These are phyloP conservation scores for Coprinellus micaceus DNA, from an alignment of 768 basidiomycete species.

Conservation along the genomic window DNA sequence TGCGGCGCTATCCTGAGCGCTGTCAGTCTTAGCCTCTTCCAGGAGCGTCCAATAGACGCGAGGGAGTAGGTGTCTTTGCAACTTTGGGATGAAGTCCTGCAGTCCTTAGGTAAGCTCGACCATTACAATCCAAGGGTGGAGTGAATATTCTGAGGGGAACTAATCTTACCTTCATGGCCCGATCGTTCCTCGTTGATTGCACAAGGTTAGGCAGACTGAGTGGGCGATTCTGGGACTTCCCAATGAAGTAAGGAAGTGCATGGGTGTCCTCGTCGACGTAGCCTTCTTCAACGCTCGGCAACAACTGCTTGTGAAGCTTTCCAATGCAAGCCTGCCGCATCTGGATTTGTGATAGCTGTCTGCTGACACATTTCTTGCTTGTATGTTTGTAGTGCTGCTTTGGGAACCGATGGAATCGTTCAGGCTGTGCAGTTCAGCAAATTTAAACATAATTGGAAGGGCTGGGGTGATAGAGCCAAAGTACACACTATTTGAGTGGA, in stretches of 20 bases:
- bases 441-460: not conserved
- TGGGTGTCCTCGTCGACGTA: not conserved
- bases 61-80: slow-evolving; percentile 31
- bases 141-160: too few relatives aligned
- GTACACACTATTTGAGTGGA: slow-evolving; percentile 28
- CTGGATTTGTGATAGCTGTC: not conserved
- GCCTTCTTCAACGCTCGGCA: not conserved
- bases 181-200: not conserved
- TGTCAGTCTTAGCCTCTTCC: not conserved
- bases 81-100: slow-evolving; percentile 27
- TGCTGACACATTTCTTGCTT: not conserved
- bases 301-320: not conserved
- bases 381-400: not conserved
- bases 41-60: slow-evolving; percentile 17
- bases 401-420: not conserved
- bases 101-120: not conserved
- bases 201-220: not conserved
- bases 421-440: not conserved
- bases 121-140: too few relatives aligned
- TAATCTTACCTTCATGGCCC: not conserved
- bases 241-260: not conserved
- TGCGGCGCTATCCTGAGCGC: not conserved
- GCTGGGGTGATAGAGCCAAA: too few relatives aligned
- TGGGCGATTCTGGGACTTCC: not conserved
- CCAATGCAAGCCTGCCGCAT: not conserved